Evolutionary conservation across 2,329 filamentous ascomycete species (phyloP).

Genomic region (Fusarium pseudonygamai): DNA sequence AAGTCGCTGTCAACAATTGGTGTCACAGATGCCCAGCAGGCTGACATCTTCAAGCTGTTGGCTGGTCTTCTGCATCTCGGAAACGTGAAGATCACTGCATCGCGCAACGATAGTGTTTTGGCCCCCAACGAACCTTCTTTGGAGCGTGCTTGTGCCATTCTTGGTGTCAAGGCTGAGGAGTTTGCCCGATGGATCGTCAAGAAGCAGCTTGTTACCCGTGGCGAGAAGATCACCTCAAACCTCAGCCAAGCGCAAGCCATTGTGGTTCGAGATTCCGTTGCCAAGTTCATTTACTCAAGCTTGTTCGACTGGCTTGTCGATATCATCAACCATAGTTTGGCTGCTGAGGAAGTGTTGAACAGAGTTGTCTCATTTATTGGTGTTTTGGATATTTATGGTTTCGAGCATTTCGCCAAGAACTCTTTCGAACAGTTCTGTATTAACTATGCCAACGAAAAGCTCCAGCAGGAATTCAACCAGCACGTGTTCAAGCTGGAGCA

Average conservation of each 20-base stretch:
- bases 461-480: constrained; percentile 99
- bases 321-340: constrained; percentile 89
- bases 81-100: constrained; percentile 94
- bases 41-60: constrained; percentile 87
- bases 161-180: constrained; percentile 85
- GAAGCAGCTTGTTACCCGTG: constrained; percentile 95
- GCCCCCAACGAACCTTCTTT: constrained; percentile 83
- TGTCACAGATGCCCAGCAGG: constrained; percentile 76
- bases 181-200: constrained; percentile 99
- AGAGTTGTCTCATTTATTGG: constrained; percentile 93
- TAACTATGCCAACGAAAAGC: constrained; percentile 99
- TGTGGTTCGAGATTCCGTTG: constrained; percentile 95
- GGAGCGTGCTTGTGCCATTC: constrained; percentile 80
- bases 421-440: constrained; percentile 99
- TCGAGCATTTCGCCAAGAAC: constrained; percentile 99
- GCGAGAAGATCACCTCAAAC: constrained; percentile 97
- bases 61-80: constrained; percentile 93
- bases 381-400: constrained; percentile 98
- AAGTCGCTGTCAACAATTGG: constrained; percentile 89
- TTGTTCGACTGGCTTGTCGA: constrained; percentile 99
- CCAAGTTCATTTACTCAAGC: constrained; percentile 98
- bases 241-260: constrained; percentile 91
- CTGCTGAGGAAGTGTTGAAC: constrained; percentile 85
- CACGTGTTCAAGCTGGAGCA: constrained; percentile 99
- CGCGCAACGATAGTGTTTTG: constrained; percentile 86